Evolutionary conservation across 2,329 filamentous ascomycete genomes (phyloP).

Genomic region (Pseudocercospora cruenta): DNA sequence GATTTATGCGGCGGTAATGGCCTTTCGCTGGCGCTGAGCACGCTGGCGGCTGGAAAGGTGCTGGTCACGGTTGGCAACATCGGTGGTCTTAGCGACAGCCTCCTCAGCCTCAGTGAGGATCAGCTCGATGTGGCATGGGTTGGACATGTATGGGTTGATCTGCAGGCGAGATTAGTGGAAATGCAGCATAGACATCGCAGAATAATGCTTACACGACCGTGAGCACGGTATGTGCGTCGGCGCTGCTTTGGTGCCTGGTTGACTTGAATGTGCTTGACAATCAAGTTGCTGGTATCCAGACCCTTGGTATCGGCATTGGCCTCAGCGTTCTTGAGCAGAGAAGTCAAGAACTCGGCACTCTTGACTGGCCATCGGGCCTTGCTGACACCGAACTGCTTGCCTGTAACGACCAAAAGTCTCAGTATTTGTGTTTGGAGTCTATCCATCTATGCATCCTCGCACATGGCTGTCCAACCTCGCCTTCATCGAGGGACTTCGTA

Average conservation of each 20-base stretch:
- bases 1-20: slow-evolving; percentile 54
- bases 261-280: slow-evolving; percentile 99
- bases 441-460: slow-evolving; percentile 43
- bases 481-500: slow-evolving; percentile 42
- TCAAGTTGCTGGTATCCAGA: slow-evolving; percentile 93
- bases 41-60: slow-evolving; percentile 92
- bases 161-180: slow-evolving; percentile 43
- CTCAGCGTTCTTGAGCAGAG: slow-evolving; percentile 96
- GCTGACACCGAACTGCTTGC: slow-evolving; percentile 98
- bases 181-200: not conserved
- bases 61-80: slow-evolving; percentile 62
- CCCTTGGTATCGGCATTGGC: slow-evolving; percentile 97
- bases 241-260: slow-evolving; percentile 99
- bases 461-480: slow-evolving; percentile 37
- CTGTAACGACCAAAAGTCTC: slow-evolving; percentile 55
- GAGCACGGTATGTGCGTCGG: slow-evolving; percentile 98
- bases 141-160: slow-evolving; percentile 99
- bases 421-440: slow-evolving; percentile 29
- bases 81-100: slow-evolving; percentile 85
- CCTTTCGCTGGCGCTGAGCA: slow-evolving; percentile 66
- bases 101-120: slow-evolving; percentile 98
- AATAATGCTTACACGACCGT: slow-evolving; percentile 89
- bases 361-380: slow-evolving; percentile 99
- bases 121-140: slow-evolving; percentile 99
- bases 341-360: slow-evolving; percentile 97